phyloP scores from a whole-genome alignment of 2,329 filamentous ascomycete genomes.

The Epichloe elymi region DNA sequence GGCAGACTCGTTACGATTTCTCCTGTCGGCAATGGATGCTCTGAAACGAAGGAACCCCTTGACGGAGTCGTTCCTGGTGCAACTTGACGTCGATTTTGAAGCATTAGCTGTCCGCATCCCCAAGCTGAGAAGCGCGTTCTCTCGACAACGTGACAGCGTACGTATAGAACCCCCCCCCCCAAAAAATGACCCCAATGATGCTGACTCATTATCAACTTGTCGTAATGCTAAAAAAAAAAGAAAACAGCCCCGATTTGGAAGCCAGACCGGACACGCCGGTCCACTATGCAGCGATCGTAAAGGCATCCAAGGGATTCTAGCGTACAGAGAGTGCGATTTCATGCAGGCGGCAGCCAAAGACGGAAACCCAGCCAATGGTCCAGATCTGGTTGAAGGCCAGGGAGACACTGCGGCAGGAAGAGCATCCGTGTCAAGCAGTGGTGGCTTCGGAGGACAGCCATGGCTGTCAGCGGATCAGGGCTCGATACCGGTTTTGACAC shows the following conservation, averaged over 20 bases:
- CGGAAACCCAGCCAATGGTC: constrained; percentile 24
- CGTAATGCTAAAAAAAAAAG: neutral
- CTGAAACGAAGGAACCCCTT: constrained; percentile 79
- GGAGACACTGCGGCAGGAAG: constrained; percentile 9
- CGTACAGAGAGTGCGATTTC: constrained; percentile 31
- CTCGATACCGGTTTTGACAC: constrained; percentile 23
- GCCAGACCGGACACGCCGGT: constrained; percentile 2
- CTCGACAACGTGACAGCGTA: constrained; percentile 39
- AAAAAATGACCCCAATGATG: too few species aligned
- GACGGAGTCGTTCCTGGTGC: constrained; percentile 87
- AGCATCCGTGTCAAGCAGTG: neutral
- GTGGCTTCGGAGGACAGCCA: constrained; percentile 10
- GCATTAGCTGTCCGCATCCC: constrained; percentile 51
- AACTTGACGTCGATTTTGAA: constrained; percentile 84
- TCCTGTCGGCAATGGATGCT: constrained; percentile 81
- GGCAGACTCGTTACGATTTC: constrained; percentile 73
- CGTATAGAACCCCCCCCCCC: constrained; percentile 13
- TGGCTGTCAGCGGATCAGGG: constrained; percentile 28
- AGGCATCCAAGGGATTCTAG: constrained; percentile 27
- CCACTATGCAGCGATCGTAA: constrained; percentile 23
- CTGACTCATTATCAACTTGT: neutral
- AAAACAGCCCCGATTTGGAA: constrained; percentile 1
- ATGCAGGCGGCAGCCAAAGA: constrained; percentile 27
- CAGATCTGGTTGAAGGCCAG: constrained; percentile 26
- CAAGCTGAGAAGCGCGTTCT: constrained; percentile 40